Base-by-base conservation (phyloP, 2,329 filamentous ascomycete species). In the Ophiocordyceps camponoti-floridani region DNA sequence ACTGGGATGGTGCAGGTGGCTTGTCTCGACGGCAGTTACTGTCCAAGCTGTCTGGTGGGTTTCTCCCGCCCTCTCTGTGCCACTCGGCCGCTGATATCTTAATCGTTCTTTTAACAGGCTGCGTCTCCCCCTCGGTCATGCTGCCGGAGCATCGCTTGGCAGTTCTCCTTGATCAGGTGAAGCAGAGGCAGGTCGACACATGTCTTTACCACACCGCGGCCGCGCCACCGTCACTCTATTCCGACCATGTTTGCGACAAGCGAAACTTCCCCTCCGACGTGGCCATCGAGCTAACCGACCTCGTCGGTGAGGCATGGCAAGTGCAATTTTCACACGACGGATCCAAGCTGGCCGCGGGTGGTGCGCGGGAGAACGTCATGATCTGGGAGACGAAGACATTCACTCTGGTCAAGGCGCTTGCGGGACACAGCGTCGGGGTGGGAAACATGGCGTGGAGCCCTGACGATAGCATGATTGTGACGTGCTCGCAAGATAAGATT, bases 71-170 rank as follows among this genome's bases (percentile, higher is more conserved):
- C 4, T 4, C 16, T 23, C 19, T 11, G 8, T 18, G 11, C 38
- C 4, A 10, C 26, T 5, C 38, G 18, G 38, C 18, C 38, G 13
- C 38, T 40, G 38, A 40, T 18, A 4, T 14, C 10, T 6, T 10
- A n/a, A n/a, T n/a, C 1, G 38, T 16, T 11, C 8, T 10, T 11
- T 12, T 10, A 8, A 23, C 52, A 89, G 84, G 73, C 67, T 94
- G 78, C 46, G 94, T 98, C 59, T 94, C 91, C 1, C 89, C 91
- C 0, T 91, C 87, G 4, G 84, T 94, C 41, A 96, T 98, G 88
- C 82, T 98, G 45, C 91, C 91, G 1, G 85, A 94, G 56, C 84
- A 91, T 59, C 80, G 91, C 7, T 69, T 98, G 41, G 85, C 86
- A 2, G 73, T 79, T 31, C 68, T 98, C 14, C 67, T 98, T 44